Base-by-base conservation (phyloP, 192 early-diverging fungal genomes). In the Podila minutissima region DNA sequence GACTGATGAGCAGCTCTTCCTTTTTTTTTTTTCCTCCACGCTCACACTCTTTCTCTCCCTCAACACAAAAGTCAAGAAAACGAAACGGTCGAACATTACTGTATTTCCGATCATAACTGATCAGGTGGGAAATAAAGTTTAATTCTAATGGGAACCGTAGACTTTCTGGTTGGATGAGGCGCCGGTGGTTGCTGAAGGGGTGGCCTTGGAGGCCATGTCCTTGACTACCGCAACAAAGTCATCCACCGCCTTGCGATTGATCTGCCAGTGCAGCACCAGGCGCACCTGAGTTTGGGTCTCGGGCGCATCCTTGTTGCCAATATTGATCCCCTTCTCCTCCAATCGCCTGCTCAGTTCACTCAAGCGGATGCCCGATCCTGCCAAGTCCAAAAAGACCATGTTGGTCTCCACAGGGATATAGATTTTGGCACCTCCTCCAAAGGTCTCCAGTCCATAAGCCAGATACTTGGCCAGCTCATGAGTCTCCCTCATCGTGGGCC, bases 321-420 rank as follows among this genome's bases (percentile, higher is more conserved):
- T 57, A 65, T 84, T 84, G 28, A 82, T 62, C 3, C 78, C 69
- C 28, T 53, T 75, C 57, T 74, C 76, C 13, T 72, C 66, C 46
- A 79, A 66, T 15, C 51, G 33, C 15, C 59, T 17, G n/a, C 76
- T 79, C 49, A 79, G 33, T 9, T 72, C 76, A 13, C 76, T 67
- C 49, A 79, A 26, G 15, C 41, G 49, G 28, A 79, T 64, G 3
- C 76, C 76, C 2, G 76, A 72, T 24, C 76, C 70, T 1, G 64
- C 64, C 35, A 79, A 31, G 63, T 95, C 89, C 10, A 96, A 74
- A 69, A 92, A 92, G 15, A 97, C 89, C 93, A 97, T 97, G 82
- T 96, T 98, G 19, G 95, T 97, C 38, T 96, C 90, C 0, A 89
- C 86, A 31, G 91, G 91, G 5, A 89, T 71, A 3, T 82, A 83